These are phyloP conservation scores for Russula sp. DNA, from an alignment of 768 basidiomycete species.

Conservation along the genomic window DNA sequence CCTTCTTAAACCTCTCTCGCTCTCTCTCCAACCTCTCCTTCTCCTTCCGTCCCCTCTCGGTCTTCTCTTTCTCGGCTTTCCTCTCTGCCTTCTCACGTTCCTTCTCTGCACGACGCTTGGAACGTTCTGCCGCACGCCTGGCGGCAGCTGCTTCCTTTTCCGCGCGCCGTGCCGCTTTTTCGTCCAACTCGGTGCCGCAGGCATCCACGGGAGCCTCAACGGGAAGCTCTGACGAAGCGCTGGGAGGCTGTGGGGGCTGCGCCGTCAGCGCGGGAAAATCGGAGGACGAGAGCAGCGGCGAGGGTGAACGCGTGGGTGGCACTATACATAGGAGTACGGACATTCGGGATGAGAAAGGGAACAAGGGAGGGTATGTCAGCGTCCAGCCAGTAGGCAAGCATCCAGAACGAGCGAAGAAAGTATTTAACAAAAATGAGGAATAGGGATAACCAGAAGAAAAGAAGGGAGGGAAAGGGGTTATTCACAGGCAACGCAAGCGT, in stretches of 20 bases:
- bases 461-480: neutral
- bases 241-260: conserved; percentile 28
- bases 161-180: conserved; percentile 36
- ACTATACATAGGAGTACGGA: conserved; percentile 20
- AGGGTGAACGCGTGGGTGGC: conserved; percentile 24
- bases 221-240: conserved; percentile 25
- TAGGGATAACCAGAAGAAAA: neutral
- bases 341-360: conserved; percentile 25
- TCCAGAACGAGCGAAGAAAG: conserved; percentile 14
- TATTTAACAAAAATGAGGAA: neutral
- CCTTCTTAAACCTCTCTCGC: conserved; percentile 27
- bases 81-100: conserved; percentile 50
- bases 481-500: conserved; percentile 3
- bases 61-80: conserved; percentile 43
- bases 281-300: conserved; percentile 49
- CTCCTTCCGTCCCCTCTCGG: conserved; percentile 34
- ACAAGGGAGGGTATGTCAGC: conserved; percentile 21
- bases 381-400: conserved; percentile 13
- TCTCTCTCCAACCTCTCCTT: conserved; percentile 36
- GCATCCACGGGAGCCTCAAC: conserved; percentile 28
- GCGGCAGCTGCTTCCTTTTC: conserved; percentile 52
- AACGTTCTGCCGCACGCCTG: conserved; percentile 56
- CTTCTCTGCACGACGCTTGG: conserved; percentile 55
- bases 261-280: conserved; percentile 71
- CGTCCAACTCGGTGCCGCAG: conserved; percentile 31